Base-by-base conservation (phyloP, 306 rosid genomes). In the Lagenaria siceraria region DNA sequence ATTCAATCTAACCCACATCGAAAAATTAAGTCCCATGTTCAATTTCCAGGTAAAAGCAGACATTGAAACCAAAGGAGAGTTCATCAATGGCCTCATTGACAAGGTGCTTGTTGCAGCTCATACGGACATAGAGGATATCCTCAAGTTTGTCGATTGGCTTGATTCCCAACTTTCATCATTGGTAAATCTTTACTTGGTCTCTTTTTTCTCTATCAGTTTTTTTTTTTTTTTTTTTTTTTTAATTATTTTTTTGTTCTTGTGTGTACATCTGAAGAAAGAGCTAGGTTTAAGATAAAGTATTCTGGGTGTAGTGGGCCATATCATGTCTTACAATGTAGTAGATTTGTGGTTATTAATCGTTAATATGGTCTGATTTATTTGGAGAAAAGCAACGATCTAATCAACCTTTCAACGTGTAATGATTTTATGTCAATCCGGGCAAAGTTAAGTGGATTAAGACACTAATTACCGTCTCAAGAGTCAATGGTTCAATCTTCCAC, bases 91-190 rank as follows among this genome's bases (percentile, higher is more conserved):
- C 77, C 96, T 93, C 59, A 93, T 90, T 21, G 85, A 83, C 31
- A 93, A 83, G 87, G 94, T 93, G 81, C 87, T 78, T 52, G 86
- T 80, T 81, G 89, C 94, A 53, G 83, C 92, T 49, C 90, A 86
- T 78, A 77, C 70, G 42, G 91, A 93, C 76, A 90, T 93, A 74
- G 96, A 91, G 81, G 97, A 90, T 33, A 90, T 91, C 81, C 83
- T 93, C 19, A 91, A 91, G 75, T 93, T 93, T 82, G 96, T 93
- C 42, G 89, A 87, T 79, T 91, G 96, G 96, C 91, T 93, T 88
- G 98, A 93, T 89, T 86, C 76, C 52, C 87, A 93, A 80, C 90
- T 93, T 29, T 87, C 96, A 10, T 83, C 97, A 18, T 80, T 93
- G 97, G 98, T 93, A 86, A 82, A 40, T 61, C 25, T 75, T 58